Evolutionary conservation across 441 rosid species (phyloP), one percentile per base, ranked within the genome.

Genomic region (Populus trichocarpa): DNA sequence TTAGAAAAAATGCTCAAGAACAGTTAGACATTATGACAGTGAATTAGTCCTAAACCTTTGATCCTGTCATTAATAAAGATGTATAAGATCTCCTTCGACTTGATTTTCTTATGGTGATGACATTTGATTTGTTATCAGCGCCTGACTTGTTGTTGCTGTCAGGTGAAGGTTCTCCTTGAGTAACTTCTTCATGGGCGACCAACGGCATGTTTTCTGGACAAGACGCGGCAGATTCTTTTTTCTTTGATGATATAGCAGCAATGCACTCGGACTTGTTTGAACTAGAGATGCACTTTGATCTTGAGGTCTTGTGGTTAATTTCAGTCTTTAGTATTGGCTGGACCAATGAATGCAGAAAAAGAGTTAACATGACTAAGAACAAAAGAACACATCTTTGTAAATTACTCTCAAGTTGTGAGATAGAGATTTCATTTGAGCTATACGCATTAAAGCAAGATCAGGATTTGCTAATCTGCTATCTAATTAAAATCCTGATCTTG

Each of bases 41-140:
- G 35, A 13, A 80, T 71, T 6, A 64, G 46, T 35, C 35, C 59
- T 63, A 57, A 78, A 94, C 97, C 97, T 91, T 92, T 69, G 97
- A 89, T 84, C 91, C 82, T 78, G 89, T 77, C 88, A 96, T 88
- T 71, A 96, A 81, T 73, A 83, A 82, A 78, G 91, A 91, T 53
- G 99, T 95, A 78, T 89, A 95, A 74, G 99, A 93, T 89, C 89
- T 90, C 86, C 99, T 88, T 71, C 98, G 95, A 75, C 78, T 83
- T 73, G 92, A 85, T 81, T 86, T 93, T 88, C 84, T 89, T 79
- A 71, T 79, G 71, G 83, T 69, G 76, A 77, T 82, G 76, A 67
- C 73, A 77, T 83, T 84, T 59, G 82, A 81, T 75, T 69, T 69
- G 13, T 78, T 66, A 12, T 76, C 82, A 59, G 70, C 75, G 61